Base-by-base conservation (phyloP, 1,139 yeast genomes). In the Suhomyces panamericanus region DNA sequence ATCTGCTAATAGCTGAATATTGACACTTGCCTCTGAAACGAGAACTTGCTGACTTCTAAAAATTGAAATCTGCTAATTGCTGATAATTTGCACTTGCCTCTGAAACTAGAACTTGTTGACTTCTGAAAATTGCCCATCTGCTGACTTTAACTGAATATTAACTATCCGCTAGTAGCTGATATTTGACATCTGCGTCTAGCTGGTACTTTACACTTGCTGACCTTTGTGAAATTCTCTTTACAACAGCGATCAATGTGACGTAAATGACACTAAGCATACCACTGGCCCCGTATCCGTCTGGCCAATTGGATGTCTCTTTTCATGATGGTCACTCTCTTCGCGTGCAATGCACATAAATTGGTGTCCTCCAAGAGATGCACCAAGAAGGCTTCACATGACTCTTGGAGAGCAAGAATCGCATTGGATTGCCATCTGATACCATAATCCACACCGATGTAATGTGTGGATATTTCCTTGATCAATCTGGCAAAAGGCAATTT, bases 261-360 rank as follows among this genome's bases (percentile, higher is more conserved):
- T 26, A 12, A n/a, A 10, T 26, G 12, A 6, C n/a, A 4, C n/a
- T 12, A 26, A 22, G 15, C 14, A 22, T 13, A 34, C 36, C 36
- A 53, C 44, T 66, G 70, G 15, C 96, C 97, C 53, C 97, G 75
- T 42, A 91, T 83, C 59, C 97, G 75, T 62, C 97, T 77, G 2
- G 97, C 98, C 55, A 91, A 72, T 58, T 89, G 96, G 53, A 91
- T 85, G 62, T 91, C 98, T 63, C 87, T 88, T 58, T 87, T 91
- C 96, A 89, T 89, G 24, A 91, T 87, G 0, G 98, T 91, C 16
- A 91, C 96, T 53, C 98, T 73, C 60, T 88, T 90, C 2, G 97
- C 97, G 63, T 91, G 98, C 30, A 89, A 74, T 5, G 97, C 97
- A 67, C 96, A 80, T 41, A 91, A 65, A 57, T 90, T 90, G 8